These are phyloP conservation scores for Hortaea werneckii DNA, from an alignment of 2,329 filamentous ascomycete genomes.

Conservation along the genomic window DNA sequence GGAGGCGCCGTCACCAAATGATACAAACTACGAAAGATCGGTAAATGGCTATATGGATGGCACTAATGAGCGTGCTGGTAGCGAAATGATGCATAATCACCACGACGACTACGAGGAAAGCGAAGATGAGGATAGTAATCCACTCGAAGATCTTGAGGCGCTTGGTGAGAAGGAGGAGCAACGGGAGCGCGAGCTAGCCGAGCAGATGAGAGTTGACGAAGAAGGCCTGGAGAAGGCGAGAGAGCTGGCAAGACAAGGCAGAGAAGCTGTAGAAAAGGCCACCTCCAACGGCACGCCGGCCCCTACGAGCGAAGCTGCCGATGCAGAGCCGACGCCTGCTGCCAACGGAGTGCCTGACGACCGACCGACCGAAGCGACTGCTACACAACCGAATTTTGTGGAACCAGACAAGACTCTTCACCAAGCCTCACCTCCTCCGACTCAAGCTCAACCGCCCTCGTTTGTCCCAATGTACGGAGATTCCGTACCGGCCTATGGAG, in stretches of 20 bases:
- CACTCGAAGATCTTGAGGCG: conserved; percentile 25
- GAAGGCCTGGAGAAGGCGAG: conserved; percentile 22
- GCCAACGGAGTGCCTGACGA: neutral
- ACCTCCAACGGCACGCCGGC: conserved; percentile 8
- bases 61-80: conserved; percentile 4
- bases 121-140: conserved; percentile 26
- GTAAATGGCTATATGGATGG: conserved; percentile 16
- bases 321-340: neutral
- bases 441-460: neutral
- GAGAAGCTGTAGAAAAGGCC: conserved; percentile 8
- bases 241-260: conserved; percentile 21
- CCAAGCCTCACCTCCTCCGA: neutral
- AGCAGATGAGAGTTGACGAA: conserved; percentile 18
- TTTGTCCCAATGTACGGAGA: neutral
- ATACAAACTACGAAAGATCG: too few species aligned
- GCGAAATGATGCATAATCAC: conserved; percentile 5
- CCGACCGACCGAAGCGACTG: neutral
- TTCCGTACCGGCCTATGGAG: neutral
- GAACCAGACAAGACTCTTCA: too few species aligned
- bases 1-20: conserved; percentile 7
- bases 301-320: neutral
- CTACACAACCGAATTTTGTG: neutral
- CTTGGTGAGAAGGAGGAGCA: conserved; percentile 24
- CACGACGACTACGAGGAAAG: conserved; percentile 12
- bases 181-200: conserved; percentile 20